Base-by-base conservation (phyloP, 202 grass and related monocot species). In the Carex sylvatica region DNA sequence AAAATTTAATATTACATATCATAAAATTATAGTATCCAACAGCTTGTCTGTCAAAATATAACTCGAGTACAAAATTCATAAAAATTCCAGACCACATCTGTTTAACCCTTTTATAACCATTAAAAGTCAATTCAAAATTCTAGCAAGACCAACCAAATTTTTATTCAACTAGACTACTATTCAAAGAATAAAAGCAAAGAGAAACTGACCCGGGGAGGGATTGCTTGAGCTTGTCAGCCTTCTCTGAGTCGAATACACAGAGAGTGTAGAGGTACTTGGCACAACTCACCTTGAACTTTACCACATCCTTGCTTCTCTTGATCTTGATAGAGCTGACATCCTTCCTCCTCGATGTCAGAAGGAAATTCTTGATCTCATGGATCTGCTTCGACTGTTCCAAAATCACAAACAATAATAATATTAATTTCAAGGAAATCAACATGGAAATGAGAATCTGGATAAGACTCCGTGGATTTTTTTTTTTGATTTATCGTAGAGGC, bases 291-390 rank as follows among this genome's bases (percentile, higher is more conserved):
- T 96, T 96, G 84, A 96, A 96, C 87, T 96, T 96, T 63, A 96
- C 88, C 20, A 86, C 88, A 82, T 89, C 85, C 88, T 92, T 95
- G 79, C 90, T 92, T 63, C 93, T 88, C 87, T 92, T 93, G 80
- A 96, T 96, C 51, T 89, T 84, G 70, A 96, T 90, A 23, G 90
- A 96, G 35, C 90, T 84, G 53, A 90, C 93, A 35, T 96, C 93
- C 84, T 96, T 96, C 85, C 90, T 89, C 83, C 93, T 88, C 63
- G 93, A 60, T 3, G 69, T 59, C 66, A 87, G 46, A 23, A 96
- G 90, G 90, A 96, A 96, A 82, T 91, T 90, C 90, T 96, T 96
- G 77, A 96, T 96, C 90, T 96, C 93, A 79, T 89, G 84, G 80
- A 96, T 96, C 84, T 96, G 85, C 90, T 91, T 96, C 86, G 90